Evolutionary conservation across 1,284 basidiomycete species (phyloP).

Genomic region (Papiliotrema fonsecae): DNA sequence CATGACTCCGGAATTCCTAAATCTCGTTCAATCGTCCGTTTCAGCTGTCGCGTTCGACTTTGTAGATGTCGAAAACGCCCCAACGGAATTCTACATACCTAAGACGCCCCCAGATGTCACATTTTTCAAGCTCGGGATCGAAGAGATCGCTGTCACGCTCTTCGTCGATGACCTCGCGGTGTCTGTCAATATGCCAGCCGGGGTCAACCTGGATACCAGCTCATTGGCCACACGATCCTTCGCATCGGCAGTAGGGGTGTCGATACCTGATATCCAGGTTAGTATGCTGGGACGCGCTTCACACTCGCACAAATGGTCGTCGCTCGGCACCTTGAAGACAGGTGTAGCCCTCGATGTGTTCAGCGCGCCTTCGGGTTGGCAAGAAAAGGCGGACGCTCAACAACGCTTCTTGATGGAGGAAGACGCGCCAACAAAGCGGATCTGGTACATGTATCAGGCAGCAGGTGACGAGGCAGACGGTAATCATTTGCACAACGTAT

Average conservation of each 20-base stretch:
- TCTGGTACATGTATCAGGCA: constrained; percentile 55
- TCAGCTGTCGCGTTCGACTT: constrained; percentile 65
- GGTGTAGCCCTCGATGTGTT: constrained; percentile 67
- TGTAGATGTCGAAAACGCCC: constrained; percentile 70
- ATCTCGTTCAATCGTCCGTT: constrained; percentile 55
- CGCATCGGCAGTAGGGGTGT: constrained; percentile 26
- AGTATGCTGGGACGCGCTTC: constrained; percentile 26
- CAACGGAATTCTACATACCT: constrained; percentile 63
- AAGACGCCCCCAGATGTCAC: constrained; percentile 73
- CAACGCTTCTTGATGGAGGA: constrained; percentile 64
- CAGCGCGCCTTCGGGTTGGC: constrained; percentile 59
- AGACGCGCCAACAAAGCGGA: constrained; percentile 64
- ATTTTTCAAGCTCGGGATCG: constrained; percentile 61
- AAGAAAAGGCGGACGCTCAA: constrained; percentile 56
- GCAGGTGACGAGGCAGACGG: constrained; percentile 12
- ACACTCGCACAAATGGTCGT: constrained; percentile 55
- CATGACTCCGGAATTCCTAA: constrained; percentile 57
- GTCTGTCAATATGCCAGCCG: constrained; percentile 57
- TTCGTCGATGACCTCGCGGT: constrained; percentile 55
- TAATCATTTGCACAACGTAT: constrained; percentile 25
- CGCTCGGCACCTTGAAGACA: constrained; percentile 57
- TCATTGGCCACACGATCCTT: constrained; percentile 63
- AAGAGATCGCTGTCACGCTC: constrained; percentile 57
- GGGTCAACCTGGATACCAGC: constrained; percentile 64
- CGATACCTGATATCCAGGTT: constrained; percentile 17